Evolutionary conservation across 768 basidiomycete genomes (phyloP), one percentile per base, ranked within the genome.

Genomic region (Termitomyces sp.): DNA sequence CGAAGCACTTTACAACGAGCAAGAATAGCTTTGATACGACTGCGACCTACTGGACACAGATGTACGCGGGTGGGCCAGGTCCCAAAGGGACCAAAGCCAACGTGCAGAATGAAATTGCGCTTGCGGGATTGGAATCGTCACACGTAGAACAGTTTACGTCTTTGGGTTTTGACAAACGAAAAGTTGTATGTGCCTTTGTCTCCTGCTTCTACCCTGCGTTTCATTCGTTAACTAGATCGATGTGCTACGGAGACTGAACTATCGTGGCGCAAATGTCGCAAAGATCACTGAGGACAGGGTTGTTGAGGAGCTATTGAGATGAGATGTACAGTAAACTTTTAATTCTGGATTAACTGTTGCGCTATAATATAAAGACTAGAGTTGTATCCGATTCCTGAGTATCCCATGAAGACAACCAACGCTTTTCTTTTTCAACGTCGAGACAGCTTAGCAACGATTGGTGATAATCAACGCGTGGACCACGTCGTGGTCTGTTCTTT

Each of bases 1-100:
- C 95, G 13, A 98, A 97, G 70, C 96, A 97, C 68, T 98, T 91
- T 65, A 89, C 91, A 71, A 92, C 94, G 13, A 91, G 88, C 69
- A 88, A 88, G 69, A 74, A 76, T 26, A 87, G 88, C 65, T 98
- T 98, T 63, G 91, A 95, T 58, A 90, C 90, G 39, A 98, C 95
- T 4, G 95, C 95, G 56, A 79, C 83, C 41, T 94, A 95, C 70
- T 98, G 95, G 95, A 92, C 94, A 1, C 86, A 91, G 65, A 85
- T 88, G 29, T 97, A 97, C 68, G 95, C 95, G 2, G 90, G 87
- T 46, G 91, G 86, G 1, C 84, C 88, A 4, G 76, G 72, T 20
- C 65, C 68, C 12, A 77, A 77, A 63, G 77, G 72, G 51, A 76
- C 77, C 37, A 86, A 51, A 83, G 80, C 39, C 77, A 87, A 65